phyloP scores from a whole-genome alignment of 805 yeast genomes.

The Wickerhamiella brachini region DNA sequence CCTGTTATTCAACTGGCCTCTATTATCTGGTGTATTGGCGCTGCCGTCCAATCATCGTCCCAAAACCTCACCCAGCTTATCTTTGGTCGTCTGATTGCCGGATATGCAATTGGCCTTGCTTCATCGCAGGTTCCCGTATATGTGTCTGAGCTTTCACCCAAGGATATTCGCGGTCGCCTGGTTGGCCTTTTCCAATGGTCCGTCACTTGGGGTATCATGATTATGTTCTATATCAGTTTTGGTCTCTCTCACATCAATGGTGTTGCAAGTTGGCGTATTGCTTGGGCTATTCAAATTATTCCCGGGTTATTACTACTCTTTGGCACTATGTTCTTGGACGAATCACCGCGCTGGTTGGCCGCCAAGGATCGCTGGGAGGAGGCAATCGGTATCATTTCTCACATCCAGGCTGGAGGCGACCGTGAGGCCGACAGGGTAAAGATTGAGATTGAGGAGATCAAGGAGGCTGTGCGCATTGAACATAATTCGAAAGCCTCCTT shows the following conservation, averaged over 20 bases:
- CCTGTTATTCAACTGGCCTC: conserved; percentile 40
- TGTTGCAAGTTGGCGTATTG: conserved; percentile 56
- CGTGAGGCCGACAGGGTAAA: conserved; percentile 29
- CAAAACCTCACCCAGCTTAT: conserved; percentile 33
- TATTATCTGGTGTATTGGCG: conserved; percentile 47
- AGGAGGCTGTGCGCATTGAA: conserved; percentile 41
- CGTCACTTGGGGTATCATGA: conserved; percentile 54
- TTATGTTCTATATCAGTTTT: conserved; percentile 54
- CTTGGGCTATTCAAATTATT: conserved; percentile 55
- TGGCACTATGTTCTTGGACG: conserved; percentile 60
- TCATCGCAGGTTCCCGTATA: conserved; percentile 53
- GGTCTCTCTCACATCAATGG: conserved; percentile 22
- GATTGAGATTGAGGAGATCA: conserved; percentile 45
- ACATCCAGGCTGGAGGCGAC: conserved; percentile 27
- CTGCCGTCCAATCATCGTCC: conserved; percentile 37
- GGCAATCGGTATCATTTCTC: conserved; percentile 43
- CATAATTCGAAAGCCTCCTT: conserved; percentile 35
- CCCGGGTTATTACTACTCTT: conserved; percentile 47
- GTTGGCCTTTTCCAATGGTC: conserved; percentile 65
- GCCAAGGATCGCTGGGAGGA: conserved; percentile 41
- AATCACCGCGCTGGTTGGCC: conserved; percentile 59
- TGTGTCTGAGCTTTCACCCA: conserved; percentile 36
- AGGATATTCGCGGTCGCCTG: conserved; percentile 51
- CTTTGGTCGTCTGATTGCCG: conserved; percentile 47
- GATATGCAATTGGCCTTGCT: conserved; percentile 59